These are phyloP conservation scores for Mortierella sp. DNA, from an alignment of 371 early-diverging fungal species.

Conservation along the genomic window DNA sequence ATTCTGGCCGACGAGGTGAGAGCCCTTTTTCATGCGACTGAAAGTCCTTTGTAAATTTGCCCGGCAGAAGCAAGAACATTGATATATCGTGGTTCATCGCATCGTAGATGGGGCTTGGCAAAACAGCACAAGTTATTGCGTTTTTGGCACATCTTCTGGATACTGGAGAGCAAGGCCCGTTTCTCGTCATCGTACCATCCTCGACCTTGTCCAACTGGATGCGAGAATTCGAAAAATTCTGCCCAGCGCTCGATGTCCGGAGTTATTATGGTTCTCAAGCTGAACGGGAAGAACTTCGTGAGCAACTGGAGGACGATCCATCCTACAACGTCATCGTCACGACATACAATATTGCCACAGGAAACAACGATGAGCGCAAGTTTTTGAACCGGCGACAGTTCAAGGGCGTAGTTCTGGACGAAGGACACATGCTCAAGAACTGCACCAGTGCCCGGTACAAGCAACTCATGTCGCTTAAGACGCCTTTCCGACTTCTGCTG, in stretches of 20 bases:
- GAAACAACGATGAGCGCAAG: conserved; percentile 76
- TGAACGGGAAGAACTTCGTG: conserved; percentile 71
- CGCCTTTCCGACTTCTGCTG: conserved; percentile 77
- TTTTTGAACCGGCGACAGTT: conserved; percentile 71
- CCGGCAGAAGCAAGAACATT: neutral
- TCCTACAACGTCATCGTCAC: conserved; percentile 59
- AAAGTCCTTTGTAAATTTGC: neutral
- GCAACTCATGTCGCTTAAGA: conserved; percentile 75
- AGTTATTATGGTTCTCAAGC: conserved; percentile 79
- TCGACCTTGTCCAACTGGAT: conserved; percentile 94
- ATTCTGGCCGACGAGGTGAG: conserved; percentile 89
- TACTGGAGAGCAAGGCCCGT: conserved; percentile 72
- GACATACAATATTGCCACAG: conserved; percentile 79
- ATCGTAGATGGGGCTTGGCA: conserved; percentile 94
- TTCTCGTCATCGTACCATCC: conserved; percentile 89
- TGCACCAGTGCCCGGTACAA: conserved; percentile 85
- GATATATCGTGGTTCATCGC: neutral
- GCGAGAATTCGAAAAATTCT: conserved; percentile 84
- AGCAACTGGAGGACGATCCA: conserved; percentile 56
- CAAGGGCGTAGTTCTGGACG: conserved; percentile 88
- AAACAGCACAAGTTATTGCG: conserved; percentile 95
- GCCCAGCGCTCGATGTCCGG: conserved; percentile 73
- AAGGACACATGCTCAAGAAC: conserved; percentile 96
- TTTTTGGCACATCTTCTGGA: conserved; percentile 80
- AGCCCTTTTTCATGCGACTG: conserved; percentile 1